These are phyloP conservation scores for Cryptococcus amylolentus DNA, from an alignment of 1,284 basidiomycete genomes.

Conservation along the genomic window DNA sequence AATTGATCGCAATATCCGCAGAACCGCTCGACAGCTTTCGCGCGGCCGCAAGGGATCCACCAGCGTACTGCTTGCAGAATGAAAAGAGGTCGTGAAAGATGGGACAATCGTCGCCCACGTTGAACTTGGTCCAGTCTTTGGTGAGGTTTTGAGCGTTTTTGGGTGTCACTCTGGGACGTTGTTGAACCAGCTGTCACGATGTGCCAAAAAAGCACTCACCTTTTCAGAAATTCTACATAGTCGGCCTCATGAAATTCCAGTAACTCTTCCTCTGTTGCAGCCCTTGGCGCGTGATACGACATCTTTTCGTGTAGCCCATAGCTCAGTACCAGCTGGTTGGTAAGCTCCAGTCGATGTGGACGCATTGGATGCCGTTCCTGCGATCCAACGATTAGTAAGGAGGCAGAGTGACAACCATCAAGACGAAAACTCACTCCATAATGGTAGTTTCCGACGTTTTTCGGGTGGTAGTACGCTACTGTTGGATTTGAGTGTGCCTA, in stretches of 20 bases:
- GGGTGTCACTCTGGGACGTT: constrained; percentile 37
- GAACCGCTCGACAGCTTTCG: constrained; percentile 76
- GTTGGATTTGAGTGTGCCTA: constrained; percentile 80
- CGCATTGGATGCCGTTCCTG: constrained; percentile 99
- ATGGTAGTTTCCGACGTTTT: constrained; percentile 90
- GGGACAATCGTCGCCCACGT: constrained; percentile 91
- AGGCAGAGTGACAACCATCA: no score
- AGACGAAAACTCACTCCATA: constrained; percentile 67
- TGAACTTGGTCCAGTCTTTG: constrained; percentile 72
- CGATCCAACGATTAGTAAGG: constrained; percentile 6
- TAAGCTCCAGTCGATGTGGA: constrained; percentile 87
- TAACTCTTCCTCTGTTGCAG: constrained; percentile 85
- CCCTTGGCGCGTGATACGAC: constrained; percentile 84
- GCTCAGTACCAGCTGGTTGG: constrained; percentile 91
- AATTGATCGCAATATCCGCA: constrained; percentile 95
- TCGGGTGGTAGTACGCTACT: constrained; percentile 94
- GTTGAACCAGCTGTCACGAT: not conserved
- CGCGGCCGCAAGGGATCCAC: constrained; percentile 84
- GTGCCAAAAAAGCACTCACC: constrained; percentile 54
- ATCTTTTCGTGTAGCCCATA: constrained; percentile 97
- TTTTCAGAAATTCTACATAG: constrained; percentile 90
- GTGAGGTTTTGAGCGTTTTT: constrained; percentile 54
- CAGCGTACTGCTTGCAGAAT: constrained; percentile 88
- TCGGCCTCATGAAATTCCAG: constrained; percentile 86
- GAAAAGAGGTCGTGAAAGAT: constrained; percentile 89